These are phyloP conservation scores for Neonothopanus nambi DNA, from an alignment of 1,284 basidiomycete genomes.

Conservation along the genomic window DNA sequence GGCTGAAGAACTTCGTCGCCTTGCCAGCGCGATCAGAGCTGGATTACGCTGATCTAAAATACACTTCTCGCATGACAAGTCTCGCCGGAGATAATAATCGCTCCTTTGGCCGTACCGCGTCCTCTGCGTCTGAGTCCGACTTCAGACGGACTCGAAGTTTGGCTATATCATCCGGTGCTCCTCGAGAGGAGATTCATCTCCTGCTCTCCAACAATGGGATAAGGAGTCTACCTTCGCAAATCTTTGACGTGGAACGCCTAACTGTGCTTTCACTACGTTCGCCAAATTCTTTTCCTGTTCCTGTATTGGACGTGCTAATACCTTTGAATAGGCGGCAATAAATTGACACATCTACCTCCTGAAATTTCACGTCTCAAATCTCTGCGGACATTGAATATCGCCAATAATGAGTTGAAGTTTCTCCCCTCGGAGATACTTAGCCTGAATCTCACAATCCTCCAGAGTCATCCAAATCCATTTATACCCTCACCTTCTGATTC, in stretches of 20 bases:
- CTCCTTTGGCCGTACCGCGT: not conserved
- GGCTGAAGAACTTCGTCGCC: not conserved
- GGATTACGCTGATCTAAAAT: not conserved
- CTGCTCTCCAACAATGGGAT: slow-evolving; percentile 52
- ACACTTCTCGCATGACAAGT: not conserved
- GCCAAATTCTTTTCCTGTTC: slow-evolving; percentile 24
- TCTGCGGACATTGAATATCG: slow-evolving; percentile 62
- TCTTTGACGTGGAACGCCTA: slow-evolving; percentile 52
- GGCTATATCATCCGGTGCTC: slow-evolving; percentile 27
- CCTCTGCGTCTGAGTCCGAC: not conserved
- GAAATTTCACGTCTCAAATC: slow-evolving; percentile 57
- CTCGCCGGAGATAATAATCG: not conserved
- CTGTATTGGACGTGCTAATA: not conserved
- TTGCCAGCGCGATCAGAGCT: not conserved
- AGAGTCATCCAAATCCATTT: slow-evolving; percentile 61
- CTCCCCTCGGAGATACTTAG: slow-evolving; percentile 65
- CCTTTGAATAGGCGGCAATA: slow-evolving; percentile 50
- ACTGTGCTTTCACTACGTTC: slow-evolving; percentile 58
- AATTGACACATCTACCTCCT: slow-evolving; percentile 57
- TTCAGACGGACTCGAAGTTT: slow-evolving; percentile 13
- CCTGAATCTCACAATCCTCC: slow-evolving; percentile 50
- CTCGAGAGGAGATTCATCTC: slow-evolving; percentile 43
- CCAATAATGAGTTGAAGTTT: slow-evolving; percentile 58
- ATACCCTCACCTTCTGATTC: slow-evolving; percentile 32
- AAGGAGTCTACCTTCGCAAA: slow-evolving; percentile 44